Conservation (phyloP, 2,329 filamentous ascomycete species). For the Tolypocladium capitatum region DNA sequence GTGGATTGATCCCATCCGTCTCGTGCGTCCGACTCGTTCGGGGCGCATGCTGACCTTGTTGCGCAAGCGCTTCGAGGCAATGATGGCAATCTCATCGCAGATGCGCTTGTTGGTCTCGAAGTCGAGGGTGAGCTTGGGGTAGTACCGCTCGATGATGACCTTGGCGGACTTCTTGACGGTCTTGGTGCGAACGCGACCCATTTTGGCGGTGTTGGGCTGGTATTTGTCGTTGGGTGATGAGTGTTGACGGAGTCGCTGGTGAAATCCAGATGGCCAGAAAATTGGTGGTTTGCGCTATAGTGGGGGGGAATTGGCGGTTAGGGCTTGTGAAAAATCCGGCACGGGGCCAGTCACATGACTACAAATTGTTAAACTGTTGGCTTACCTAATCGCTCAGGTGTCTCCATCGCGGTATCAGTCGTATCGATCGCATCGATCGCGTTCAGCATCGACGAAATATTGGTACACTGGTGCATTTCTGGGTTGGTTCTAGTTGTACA, state of each 20-base stretch:
- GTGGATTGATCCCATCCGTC: not conserved
- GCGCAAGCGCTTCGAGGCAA: conserved; percentile 95
- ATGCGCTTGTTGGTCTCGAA: conserved; percentile 99
- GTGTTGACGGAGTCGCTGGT: conserved; percentile 15
- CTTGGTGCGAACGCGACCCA: conserved; percentile 60
- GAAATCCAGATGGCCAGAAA: conserved; percentile 11
- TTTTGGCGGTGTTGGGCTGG: conserved; percentile 41
- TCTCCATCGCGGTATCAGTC: no score
- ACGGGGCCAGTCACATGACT: conserved; percentile 15
- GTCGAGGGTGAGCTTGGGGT: conserved; percentile 95
- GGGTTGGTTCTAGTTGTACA: conserved; percentile 6
- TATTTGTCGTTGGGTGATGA: conserved; percentile 20
- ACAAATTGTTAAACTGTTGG: no score
- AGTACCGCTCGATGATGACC: conserved; percentile 99
- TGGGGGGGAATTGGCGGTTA: conserved; percentile 13
- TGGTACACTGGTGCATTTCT: not conserved
- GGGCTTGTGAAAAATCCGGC: conserved; percentile 12
- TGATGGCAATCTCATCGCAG: conserved; percentile 99
- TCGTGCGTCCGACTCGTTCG: not conserved
- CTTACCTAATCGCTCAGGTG: no score
- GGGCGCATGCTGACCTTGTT: conserved; percentile 65
- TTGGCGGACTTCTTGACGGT: conserved; percentile 75
- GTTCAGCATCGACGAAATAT: not conserved
- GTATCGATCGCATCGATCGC: no score
- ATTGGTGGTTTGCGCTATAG: conserved; percentile 15